Percentiles rank a stretch among this genome's conserved stretches.
These are phyloP conservation scores for Limnanthes douglasii DNA, from an alignment of 345 rosid genomes.

Conservation along the genomic window DNA sequence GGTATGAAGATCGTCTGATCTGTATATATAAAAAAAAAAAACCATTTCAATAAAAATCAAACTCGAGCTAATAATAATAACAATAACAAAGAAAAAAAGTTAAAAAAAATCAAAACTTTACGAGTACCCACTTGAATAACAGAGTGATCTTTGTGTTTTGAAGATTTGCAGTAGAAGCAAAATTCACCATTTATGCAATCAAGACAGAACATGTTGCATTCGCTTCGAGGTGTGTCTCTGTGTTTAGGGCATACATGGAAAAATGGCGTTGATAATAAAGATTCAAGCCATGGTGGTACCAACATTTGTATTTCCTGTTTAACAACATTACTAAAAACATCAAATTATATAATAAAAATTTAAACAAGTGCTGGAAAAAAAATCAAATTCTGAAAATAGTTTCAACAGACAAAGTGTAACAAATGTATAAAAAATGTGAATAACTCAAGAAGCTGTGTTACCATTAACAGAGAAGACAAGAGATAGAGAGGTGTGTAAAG, in stretches of 20 bases:
- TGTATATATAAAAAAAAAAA: slow-evolving; percentile 5
- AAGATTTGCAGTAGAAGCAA: slow-evolving; percentile 77
- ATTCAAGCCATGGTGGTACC: slow-evolving; percentile 78
- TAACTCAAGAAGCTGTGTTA: too few species aligned
- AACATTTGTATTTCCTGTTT: slow-evolving; percentile 22
- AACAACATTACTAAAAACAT: not conserved
- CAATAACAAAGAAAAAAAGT: too few species aligned
- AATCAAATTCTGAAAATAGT: too few species aligned
- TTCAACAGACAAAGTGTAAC: not conserved
- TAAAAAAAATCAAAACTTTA: too few species aligned
- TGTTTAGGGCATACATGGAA: slow-evolving; percentile 54
- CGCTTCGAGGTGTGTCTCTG: slow-evolving; percentile 45
- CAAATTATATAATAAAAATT: not conserved
- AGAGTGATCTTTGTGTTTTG: slow-evolving; percentile 59
- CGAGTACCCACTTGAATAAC: slow-evolving; percentile 78
- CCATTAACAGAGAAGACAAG: slow-evolving; percentile 12
- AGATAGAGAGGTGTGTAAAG: slow-evolving; percentile 4
- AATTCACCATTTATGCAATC: slow-evolving; percentile 51
- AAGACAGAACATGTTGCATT: slow-evolving; percentile 84
- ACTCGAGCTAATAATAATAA: too few species aligned
- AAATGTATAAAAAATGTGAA: too few species aligned
- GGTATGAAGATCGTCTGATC: slow-evolving; percentile 89
- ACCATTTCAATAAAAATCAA: too few species aligned
- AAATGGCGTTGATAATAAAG: slow-evolving; percentile 40
- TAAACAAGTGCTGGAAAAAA: too few species aligned